A percentile compares a stretch with the other conserved stretches of the same genome.
phyloP scores from a whole-genome alignment of 208 protist genomes.

The Trypanosoma platydactyli region DNA sequence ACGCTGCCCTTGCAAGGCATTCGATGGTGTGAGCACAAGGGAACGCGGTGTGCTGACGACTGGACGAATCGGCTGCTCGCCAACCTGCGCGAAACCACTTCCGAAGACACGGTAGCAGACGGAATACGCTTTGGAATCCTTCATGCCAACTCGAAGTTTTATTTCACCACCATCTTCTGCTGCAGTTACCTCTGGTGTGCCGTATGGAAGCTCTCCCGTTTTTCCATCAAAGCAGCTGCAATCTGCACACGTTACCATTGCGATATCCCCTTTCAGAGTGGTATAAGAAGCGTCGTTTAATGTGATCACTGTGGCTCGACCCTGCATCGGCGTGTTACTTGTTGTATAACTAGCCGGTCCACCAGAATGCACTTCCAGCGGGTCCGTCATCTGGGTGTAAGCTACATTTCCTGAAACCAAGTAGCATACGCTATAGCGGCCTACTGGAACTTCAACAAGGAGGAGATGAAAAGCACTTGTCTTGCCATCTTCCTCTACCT shows the following conservation, averaged over 20 bases:
- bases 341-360: constrained; percentile 51
- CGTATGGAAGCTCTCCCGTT: constrained; percentile 66
- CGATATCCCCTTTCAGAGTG: constrained; percentile 41
- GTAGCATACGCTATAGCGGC: constrained; percentile 82
- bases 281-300: constrained; percentile 38
- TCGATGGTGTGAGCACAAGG: constrained; percentile 33
- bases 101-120: constrained; percentile 79
- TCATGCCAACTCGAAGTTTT: constrained; percentile 69
- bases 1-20: constrained; percentile 79
- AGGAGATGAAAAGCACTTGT: constrained; percentile 46
- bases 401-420: constrained; percentile 38
- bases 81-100: constrained; percentile 79
- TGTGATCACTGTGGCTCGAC: constrained; percentile 63
- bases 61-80: constrained; percentile 31
- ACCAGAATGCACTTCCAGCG: constrained; percentile 52
- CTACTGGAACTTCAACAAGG: constrained; percentile 33
- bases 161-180: constrained; percentile 19
- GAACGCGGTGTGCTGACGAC: constrained; percentile 45
- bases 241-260: constrained; percentile 61
- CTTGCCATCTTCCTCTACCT: constrained; percentile 26
- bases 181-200: constrained; percentile 24
- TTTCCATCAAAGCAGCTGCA: constrained; percentile 72
- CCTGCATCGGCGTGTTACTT: constrained; percentile 85
- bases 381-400: constrained; percentile 51
- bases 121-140: constrained; percentile 41